phyloP scores from a whole-genome alignment of 805 yeast species.

The Blastobotrys mokoenaii region DNA sequence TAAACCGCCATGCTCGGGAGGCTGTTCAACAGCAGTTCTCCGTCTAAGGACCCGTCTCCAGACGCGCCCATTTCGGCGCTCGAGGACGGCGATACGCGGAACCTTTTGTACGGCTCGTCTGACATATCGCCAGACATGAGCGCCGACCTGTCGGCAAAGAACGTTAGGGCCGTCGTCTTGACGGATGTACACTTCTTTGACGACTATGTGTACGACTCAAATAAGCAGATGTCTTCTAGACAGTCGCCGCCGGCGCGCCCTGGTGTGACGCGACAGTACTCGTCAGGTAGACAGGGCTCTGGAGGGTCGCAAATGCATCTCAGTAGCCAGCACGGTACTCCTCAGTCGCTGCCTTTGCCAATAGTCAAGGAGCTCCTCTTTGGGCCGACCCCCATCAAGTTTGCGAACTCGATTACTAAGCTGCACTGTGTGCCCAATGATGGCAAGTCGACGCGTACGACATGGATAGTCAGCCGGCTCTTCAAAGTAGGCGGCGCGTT shows the following conservation, averaged over 20 bases:
- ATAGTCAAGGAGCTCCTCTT: slow-evolving; percentile 17
- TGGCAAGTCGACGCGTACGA: slow-evolving; percentile 6
- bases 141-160: slow-evolving; percentile 8
- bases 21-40: too few relatives aligned
- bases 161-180: slow-evolving; percentile 14
- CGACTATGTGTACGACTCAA: slow-evolving; percentile 11
- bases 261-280: slow-evolving; percentile 2
- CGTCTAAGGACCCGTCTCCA: neutral
- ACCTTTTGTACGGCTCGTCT: slow-evolving; percentile 18
- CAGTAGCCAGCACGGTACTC: slow-evolving; percentile 1
- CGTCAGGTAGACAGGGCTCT: slow-evolving; percentile 2
- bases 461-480: slow-evolving; percentile 17
- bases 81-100: slow-evolving; percentile 19
- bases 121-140: slow-evolving; percentile 3
- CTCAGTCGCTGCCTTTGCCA: slow-evolving; percentile 1
- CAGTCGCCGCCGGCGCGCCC: neutral
- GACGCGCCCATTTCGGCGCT: slow-evolving; percentile 16
- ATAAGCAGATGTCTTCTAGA: too few relatives aligned
- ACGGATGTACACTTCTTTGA: slow-evolving; percentile 11
- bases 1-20: too few relatives aligned
- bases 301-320: neutral
- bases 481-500: slow-evolving; percentile 16
- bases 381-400: slow-evolving; percentile 19
- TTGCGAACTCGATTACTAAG: slow-evolving; percentile 16
- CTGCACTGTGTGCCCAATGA: slow-evolving; percentile 16